Conservation (phyloP, 768 basidiomycete species). For the Cystofilobasidium ferigula region DNA sequence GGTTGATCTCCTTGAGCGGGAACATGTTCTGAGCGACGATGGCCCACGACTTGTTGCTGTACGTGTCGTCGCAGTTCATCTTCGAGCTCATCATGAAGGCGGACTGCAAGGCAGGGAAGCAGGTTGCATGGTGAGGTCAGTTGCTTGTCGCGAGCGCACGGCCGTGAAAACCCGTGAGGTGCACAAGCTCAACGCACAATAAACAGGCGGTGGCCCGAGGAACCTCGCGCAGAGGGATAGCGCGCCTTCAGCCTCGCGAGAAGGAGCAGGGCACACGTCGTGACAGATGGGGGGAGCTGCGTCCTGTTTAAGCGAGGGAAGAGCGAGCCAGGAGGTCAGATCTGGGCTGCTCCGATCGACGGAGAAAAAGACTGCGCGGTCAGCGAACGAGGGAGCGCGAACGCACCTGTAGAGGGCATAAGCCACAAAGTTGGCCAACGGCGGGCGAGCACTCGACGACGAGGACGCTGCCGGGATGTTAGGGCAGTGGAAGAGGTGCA, state of each 20-base stretch:
- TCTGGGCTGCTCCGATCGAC: conserved; percentile 42
- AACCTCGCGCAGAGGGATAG: conserved; percentile 83
- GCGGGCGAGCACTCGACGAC: conserved; percentile 24
- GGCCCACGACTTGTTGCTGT: conserved; percentile 85
- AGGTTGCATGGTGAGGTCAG: background rate
- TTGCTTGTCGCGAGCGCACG: conserved; percentile 65
- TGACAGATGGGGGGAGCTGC: conserved; percentile 57
- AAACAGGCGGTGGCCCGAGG: conserved; percentile 71
- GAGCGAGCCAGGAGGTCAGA: conserved; percentile 53
- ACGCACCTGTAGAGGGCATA: conserved; percentile 23
- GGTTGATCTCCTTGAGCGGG: conserved; percentile 75
- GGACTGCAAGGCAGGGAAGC: conserved; percentile 38
- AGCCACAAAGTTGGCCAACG: conserved; percentile 28
- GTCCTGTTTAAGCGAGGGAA: conserved; percentile 71
- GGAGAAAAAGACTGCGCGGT: conserved; percentile 36
- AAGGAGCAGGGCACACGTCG: conserved; percentile 57
- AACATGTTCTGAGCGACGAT: conserved; percentile 85
- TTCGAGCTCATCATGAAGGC: conserved; percentile 88
- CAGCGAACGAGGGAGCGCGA: background rate
- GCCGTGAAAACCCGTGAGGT: conserved; percentile 32
- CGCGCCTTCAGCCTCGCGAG: conserved; percentile 76
- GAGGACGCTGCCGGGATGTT: conserved; percentile 47
- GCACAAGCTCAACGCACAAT: background rate
- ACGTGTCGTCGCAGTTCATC: conserved; percentile 79
- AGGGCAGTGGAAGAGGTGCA: conserved; percentile 74